Evolutionary conservation across 257 asterid genomes (phyloP).

Genomic region (Nicotiana noctiflora): DNA sequence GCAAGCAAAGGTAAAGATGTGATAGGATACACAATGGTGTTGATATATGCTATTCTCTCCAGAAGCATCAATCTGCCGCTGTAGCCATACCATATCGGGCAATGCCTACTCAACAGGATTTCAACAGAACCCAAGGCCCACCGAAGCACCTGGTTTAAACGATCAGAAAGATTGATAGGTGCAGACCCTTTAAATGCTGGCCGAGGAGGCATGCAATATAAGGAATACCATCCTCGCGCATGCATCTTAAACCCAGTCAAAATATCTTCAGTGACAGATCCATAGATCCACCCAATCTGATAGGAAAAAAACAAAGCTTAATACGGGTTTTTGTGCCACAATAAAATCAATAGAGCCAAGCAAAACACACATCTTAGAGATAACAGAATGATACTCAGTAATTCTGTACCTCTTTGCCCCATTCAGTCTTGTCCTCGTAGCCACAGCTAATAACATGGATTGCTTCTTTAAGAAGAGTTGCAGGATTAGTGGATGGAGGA

Average conservation of each 20-base stretch:
- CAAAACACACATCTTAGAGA: not conserved
- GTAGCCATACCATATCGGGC: slow-evolving; percentile 93
- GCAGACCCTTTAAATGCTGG: slow-evolving; percentile 96
- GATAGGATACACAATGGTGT: slow-evolving; percentile 78
- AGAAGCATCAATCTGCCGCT: slow-evolving; percentile 55
- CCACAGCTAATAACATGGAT: slow-evolving; percentile 97
- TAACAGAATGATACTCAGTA: not conserved
- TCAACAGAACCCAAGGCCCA: slow-evolving; percentile 97
- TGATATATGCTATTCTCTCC: slow-evolving; percentile 80
- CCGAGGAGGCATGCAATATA: slow-evolving; percentile 83
- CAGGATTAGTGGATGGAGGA: slow-evolving; percentile 75
- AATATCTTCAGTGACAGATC: slow-evolving; percentile 92
- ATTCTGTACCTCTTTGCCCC: slow-evolving; percentile 88
- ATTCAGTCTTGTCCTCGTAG: slow-evolving; percentile 88
- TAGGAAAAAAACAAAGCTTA: not conserved
- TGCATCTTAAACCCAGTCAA: slow-evolving; percentile 96
- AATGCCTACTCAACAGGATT: slow-evolving; percentile 81
- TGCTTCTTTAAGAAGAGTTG: slow-evolving; percentile 86
- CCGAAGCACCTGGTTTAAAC: slow-evolving; percentile 87
- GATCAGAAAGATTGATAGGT: slow-evolving; percentile 92
- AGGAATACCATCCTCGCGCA: slow-evolving; percentile 84
- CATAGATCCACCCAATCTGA: slow-evolving; percentile 95
- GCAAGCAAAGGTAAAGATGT: slow-evolving; percentile 80
- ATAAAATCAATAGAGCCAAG: not conserved
- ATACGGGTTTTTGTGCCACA: not conserved